Base-by-base conservation (phyloP, 2,329 filamentous ascomycete species). In the Colletotrichum neosansevieriae region DNA sequence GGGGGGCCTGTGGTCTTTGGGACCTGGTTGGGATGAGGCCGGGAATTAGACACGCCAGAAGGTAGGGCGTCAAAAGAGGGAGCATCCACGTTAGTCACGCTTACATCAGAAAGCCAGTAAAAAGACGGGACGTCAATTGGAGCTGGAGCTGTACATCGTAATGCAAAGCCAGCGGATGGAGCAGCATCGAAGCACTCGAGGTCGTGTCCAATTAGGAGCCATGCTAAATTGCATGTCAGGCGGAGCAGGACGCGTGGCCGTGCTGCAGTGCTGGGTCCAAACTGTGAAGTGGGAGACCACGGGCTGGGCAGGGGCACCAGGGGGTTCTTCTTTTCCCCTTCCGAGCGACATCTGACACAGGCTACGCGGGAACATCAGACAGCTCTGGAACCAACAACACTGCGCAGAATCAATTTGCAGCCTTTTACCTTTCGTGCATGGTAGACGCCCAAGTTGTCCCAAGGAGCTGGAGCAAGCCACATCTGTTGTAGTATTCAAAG, bases 311-410 rank as follows among this genome's bases (percentile, higher is more conserved):
- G 51, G 32, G 44, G 24, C 47, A 29, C 21, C 24, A 50, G 21
- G 42, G 29, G 57, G 15, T n/a, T 29, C 21, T 50, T 15, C 19
- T 24, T 24, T 15, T 29, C 32, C 36, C 60, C 51, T 24, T 24
- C 24, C 24, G 32, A 53, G 53, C 60, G 40, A 44, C 56, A 53
- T 60, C 66, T 70, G 67, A 62, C 57, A 69, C 67, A 51, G 29
- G 32, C 49, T 64, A 34, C 53, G 45, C 40, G n/a, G 53, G 50
- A 61, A 61, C 58, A 67, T 71, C 70, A 71, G 69, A 71, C 70
- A 71, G 38, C 53, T 66, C 58, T 69, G 70, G 64, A 69, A 71
- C 67, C 70, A 56, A 56, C 67, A 4, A 21, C 21, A 21, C 21
- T 21, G 4, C 21, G 21, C 21, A 21, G 21, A 21, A 21, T 21